Base-by-base conservation (phyloP, 2,329 filamentous ascomycete species). In the Diplodia intermedia region DNA sequence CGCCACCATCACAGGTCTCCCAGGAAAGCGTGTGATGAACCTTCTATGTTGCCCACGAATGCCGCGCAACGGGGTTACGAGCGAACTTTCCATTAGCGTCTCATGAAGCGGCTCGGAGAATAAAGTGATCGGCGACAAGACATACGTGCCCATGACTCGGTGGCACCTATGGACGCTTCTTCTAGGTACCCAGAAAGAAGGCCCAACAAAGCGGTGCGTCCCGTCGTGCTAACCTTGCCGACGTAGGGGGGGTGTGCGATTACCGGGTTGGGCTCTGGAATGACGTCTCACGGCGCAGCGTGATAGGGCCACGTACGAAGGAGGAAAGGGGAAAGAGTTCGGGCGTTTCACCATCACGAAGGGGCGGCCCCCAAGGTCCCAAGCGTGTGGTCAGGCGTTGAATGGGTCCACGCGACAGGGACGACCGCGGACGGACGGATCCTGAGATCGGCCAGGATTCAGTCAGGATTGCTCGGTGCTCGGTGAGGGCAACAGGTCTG, bases 281-380 rank as follows among this genome's bases (percentile, higher is more conserved):
- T 50, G 53, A 29, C 57, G 38, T n/a, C 57, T 20, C 8, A 23
- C 29, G 38, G 20, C 18, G 56, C 26, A 9, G n/a, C 18, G 12
- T 15, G 20, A 12, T 4, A 29, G 20, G 36, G 12, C 56, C 43
- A 43, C 15, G 56, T 26, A 62, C 40, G 40, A 62, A 49, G 57
- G 23, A 31, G 57, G 57, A 62, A 50, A 49, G 26, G 57, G 6
- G 18, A 29, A 15, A 50, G 40, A 33, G 57, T 14, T 12, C 31
- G 57, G 57, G 26, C 20, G 57, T 62, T 43, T 62, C 57, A 62
- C 57, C 57, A 50, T 62, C 8, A 7, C 43, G 40, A 49, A 20
- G 47, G 38, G 8, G 40, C 26, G 8, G 36, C 11, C 36, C 36
- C 29, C 26, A 31, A 29, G 9, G 9, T 40, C 14, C 15, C 18